Evolutionary conservation across 108 stramenopile genomes (phyloP), one percentile per base, ranked within the genome.

Genomic region (Cyclotella cryptica): DNA sequence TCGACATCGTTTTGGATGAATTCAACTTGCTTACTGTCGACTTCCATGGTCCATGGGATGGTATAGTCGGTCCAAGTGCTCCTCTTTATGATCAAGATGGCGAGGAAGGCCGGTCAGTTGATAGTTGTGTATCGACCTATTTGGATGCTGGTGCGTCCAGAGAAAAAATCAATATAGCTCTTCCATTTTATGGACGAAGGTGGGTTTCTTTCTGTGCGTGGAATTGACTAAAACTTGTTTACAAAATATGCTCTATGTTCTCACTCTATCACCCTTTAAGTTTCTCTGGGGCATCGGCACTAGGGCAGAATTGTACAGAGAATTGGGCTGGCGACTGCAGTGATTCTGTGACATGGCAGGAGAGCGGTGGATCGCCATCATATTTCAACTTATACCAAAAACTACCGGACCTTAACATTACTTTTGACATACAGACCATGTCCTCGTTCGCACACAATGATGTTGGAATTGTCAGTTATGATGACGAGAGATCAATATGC

Each of bases 1-100:
- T 79, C 1, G 57, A 66, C 41, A 21, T 0, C 0, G 35, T 59
- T 0, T 69, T 79, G 24, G 28, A 66, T 0, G 78, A 79, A 60
- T 18, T 79, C 58, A 68, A 77, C 39, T 43, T 79, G 15, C 21
- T 52, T 10, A 74, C 78, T 24, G 28, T 43, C n/a, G 63, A 74
- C 30, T 79, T 79, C 54, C 73, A 74, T 39, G 78, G 72, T 14
- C 27, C 68, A 15, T 72, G 71, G 75, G 72, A 65, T 35, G 71
- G 44, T 8, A 75, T 15, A 12, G 68, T 63, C 3, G 73, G 67
- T 0, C 40, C 49, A 11, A 80, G 75, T 46, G 28, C 79, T 21
- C 79, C 79, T 7, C 42, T 80, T 18, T 75, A 75, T 63, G 74
- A 68, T 59, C 41, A 51, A n/a, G 27, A 27, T 17, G 78, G 52